Evolutionary conservation across 192 early-diverging fungal species (phyloP).

Genomic region (Backusella circina): DNA sequence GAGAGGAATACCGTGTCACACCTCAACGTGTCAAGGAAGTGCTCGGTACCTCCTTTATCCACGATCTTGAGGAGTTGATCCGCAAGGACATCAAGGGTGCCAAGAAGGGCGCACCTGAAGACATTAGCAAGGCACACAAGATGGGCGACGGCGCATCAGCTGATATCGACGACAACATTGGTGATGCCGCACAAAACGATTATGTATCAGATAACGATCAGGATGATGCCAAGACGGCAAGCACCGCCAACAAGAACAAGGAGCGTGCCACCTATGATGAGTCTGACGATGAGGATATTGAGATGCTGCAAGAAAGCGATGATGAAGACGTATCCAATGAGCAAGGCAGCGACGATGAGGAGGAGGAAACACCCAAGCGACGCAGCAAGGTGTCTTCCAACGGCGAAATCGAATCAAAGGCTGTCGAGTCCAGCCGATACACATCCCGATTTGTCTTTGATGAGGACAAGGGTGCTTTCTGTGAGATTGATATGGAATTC

Average conservation of each 20-base stretch:
- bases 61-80: constrained; percentile 71
- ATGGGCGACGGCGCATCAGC: constrained; percentile 37
- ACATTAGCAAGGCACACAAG: constrained; percentile 34
- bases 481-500: constrained; percentile 83
- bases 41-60: constrained; percentile 74
- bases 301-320: constrained; percentile 30
- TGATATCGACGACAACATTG: constrained; percentile 35
- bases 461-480: constrained; percentile 60
- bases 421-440: constrained; percentile 55
- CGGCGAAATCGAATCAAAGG: constrained; percentile 48
- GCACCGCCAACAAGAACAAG: constrained; percentile 52
- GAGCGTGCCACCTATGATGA: constrained; percentile 78
- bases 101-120: constrained; percentile 34
- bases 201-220: constrained; percentile 48
- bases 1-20: constrained; percentile 70
- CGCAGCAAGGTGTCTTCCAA: constrained; percentile 29
- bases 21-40: constrained; percentile 65
- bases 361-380: constrained; percentile 34
- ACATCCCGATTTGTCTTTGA: constrained; percentile 72
- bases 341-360: constrained; percentile 45
- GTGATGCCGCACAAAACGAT: constrained; percentile 10
- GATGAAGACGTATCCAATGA: constrained; percentile 41
- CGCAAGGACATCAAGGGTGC: constrained; percentile 69
- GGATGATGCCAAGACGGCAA: constrained; percentile 70
- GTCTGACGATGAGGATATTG: constrained; percentile 83